Evolutionary conservation across 306 rosid genomes (phyloP), one percentile per base, ranked within the genome.

Genomic region (Lathyrus aphaca): DNA sequence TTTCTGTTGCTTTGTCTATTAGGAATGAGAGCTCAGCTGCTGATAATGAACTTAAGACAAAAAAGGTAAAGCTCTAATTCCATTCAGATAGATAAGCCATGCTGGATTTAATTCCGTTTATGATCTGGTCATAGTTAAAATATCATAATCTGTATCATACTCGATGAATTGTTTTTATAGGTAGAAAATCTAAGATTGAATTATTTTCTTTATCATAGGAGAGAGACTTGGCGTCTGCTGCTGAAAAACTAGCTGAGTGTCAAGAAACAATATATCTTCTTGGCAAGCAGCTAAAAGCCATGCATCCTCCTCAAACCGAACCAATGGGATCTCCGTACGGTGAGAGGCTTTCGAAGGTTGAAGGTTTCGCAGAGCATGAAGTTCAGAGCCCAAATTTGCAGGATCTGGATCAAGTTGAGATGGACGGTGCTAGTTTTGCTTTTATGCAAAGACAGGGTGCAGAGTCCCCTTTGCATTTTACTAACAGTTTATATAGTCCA

Each of bases 261-360:
- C 99, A 95, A 79, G 99, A 95, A 89, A 91, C 97, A 66, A 95
- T 95, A 77, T 89, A 73, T 77, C 97, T 95, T 82, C 99, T 95
- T 27, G 90, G 99, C 77, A 95, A 84, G 85, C 97, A 95, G 83
- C 74, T 95, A 72, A 87, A 86, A 66, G 11, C 86, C 29, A 68
- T 95, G 76, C 92, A 84, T 49, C 97, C 97, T 49, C 97, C 97
- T 62, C 96, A 84, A 72, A 66, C 89, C 49, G 96, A 89, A 63
- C 72, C 79, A 53, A 70, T 45, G 59, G 96, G 79, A 32, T 83
- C 87, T 71, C 77, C 85, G 5, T 53, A 17, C 68, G 56, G 44
- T 30, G 97, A 83, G 53, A 77, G 80, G 77, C 78, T 75, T 74
- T 82, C 82, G 5, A 88, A 77, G 66, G 79, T 30, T 53, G 89